Conservation (phyloP, 495 filamentous ascomycete genomes). For the Pseudomonodictys pantanalensis region DNA sequence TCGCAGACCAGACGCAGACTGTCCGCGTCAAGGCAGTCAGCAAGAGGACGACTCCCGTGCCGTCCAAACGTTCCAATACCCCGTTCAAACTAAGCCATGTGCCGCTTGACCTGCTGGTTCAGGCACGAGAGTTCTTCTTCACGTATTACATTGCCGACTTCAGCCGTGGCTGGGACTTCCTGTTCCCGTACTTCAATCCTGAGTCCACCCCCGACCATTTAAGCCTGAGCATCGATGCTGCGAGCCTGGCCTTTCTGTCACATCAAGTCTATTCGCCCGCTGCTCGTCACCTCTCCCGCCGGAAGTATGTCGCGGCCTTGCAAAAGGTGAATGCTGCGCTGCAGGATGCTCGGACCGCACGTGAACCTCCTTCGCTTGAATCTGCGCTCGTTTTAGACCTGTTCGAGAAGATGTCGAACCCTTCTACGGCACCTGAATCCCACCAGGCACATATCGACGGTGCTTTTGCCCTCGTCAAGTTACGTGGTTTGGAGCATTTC, state of each 20-base stretch:
- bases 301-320: constrained; percentile 26
- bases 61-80: neutral
- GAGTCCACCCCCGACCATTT: constrained; percentile 7
- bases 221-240: constrained; percentile 26
- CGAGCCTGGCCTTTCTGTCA: constrained; percentile 23
- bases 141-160: constrained; percentile 18
- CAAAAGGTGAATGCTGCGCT: constrained; percentile 11
- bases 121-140: constrained; percentile 26
- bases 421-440: neutral
- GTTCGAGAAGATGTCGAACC: constrained; percentile 21
- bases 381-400: constrained; percentile 20
- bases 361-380: constrained; percentile 2
- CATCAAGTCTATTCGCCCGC: constrained; percentile 16
- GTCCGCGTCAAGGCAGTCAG: constrained; percentile 3
- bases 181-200: constrained; percentile 11
- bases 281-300: constrained; percentile 4
- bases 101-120: constrained; percentile 5
- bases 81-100: neutral
- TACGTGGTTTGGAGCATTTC: constrained; percentile 27
- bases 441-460: constrained; percentile 34
- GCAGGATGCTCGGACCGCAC: neutral
- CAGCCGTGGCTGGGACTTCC: constrained; percentile 20
- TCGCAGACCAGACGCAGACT: constrained; percentile 16
- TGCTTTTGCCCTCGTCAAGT: constrained; percentile 37
- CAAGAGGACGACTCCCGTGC: neutral